Base-by-base conservation (phyloP, 2,329 filamentous ascomycete species). In the Neonectria neomacrospora region DNA sequence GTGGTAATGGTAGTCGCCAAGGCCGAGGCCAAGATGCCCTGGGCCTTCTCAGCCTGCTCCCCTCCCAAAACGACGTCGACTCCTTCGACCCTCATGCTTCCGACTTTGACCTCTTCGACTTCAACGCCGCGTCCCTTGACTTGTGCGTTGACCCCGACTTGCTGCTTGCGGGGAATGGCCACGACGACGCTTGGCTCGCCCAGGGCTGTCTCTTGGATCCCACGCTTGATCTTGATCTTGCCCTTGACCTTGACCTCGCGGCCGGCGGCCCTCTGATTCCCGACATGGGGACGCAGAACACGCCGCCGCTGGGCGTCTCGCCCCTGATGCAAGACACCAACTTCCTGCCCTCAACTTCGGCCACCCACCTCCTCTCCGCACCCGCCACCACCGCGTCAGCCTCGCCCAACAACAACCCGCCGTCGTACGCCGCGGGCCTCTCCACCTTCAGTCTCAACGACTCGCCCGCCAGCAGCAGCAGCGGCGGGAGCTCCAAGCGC, bases 381-480 rank as follows among this genome's bases (percentile, higher is more conserved):
- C 50, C 61, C 28, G 59, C 55, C 18, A 53, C 58, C 5, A 58
- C 48, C 1, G 59, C 57, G 12, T 47, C 65, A 7, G 54, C 58
- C n/a, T 57, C 58, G 18, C 44, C 65, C 37, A 64, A 54, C 28
- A 70, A 55, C 28, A 70, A 72, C 54, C 64, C 69, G 8, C 56
- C 68, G 52, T 61, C 64, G 9, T 69, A 71, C 30, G 70, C 70
- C 22, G 65, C 68, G 16, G 55, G 63, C 62, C 47, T 71, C 62
- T 22, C 70, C 63, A 22, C 44, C 53, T 37, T 58, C 48, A 18
- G 50, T 45, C 39, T 64, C 60, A 16, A 67, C 70, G 9, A 63
- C 60, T n/a, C 66, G 12, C 48, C 54, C 53, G 34, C 11, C 59
- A 54, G 26, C 57, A 57, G 28, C 53, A 55, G 32, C 45, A 42